Conservation (phyloP, 306 rosid species). For the cucumber (Cucumis sativus) region Cucumber_9930_V3 NC_026660.2:29138501-29139000, state of each 20-base stretch:
- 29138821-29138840: constrained; percentile 76
- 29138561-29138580: too few species aligned
- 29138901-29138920: constrained; percentile 57
- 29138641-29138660: background rate
- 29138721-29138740: background rate
- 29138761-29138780: background rate
- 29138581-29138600: too few species aligned
- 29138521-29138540: too few species aligned
- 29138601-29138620: background rate
- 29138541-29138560: too few species aligned
- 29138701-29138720: background rate
- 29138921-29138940: constrained; percentile 65
- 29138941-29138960: constrained; percentile 65
- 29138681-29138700: background rate
- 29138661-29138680: background rate
- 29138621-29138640: background rate
- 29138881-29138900: constrained; percentile 64
- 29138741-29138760: background rate
- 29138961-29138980: constrained; percentile 78
- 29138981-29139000: constrained; percentile 61
- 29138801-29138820: constrained; percentile 9
- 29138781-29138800: background rate
- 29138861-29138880: constrained; percentile 49
- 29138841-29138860: constrained; percentile 69
- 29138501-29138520: too few species aligned